Percentiles rank a stretch among this genome's conserved stretches.
These are phyloP conservation scores for Chromera velia DNA, from an alignment of 73 alveolate genomes.

Conservation along the genomic window DNA sequence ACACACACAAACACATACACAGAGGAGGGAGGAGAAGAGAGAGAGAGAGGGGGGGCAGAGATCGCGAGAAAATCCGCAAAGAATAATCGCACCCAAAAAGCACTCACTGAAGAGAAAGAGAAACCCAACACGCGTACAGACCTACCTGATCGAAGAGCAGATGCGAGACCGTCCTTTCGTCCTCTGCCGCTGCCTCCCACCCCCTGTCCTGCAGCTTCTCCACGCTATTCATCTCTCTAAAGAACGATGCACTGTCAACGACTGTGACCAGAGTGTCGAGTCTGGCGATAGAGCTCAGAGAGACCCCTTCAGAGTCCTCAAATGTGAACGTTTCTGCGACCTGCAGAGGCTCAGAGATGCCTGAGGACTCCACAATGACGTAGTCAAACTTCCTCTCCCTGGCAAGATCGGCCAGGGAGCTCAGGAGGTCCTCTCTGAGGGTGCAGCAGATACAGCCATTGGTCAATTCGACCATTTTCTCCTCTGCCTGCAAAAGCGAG, in stretches of 20 bases:
- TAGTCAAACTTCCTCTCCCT: conserved; percentile 23
- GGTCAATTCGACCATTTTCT: background rate
- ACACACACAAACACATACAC: too few relatives aligned
- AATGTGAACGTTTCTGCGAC: conserved; percentile 25
- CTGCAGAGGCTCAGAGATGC: conserved; percentile 25
- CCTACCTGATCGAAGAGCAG: conserved; percentile 48
- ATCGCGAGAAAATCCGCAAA: background rate
- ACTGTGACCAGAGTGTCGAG: conserved; percentile 32
- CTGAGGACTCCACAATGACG: conserved; percentile 16
- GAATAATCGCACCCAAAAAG: background rate
- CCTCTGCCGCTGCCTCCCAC: conserved; percentile 30
- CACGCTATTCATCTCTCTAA: background rate
- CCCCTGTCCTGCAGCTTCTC: conserved; percentile 22
- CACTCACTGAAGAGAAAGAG: background rate
- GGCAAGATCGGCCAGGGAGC: conserved; percentile 44
- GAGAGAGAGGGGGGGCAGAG: too few relatives aligned
- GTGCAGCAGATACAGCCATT: conserved; percentile 67
- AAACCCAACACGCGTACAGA: too few relatives aligned
- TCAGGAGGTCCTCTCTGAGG: conserved; percentile 54
- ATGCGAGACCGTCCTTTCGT: conserved; percentile 39
- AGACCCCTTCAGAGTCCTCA: too few relatives aligned
- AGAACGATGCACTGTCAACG: conserved; percentile 12
- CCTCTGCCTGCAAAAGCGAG: background rate
- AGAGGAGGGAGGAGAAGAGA: too few relatives aligned
- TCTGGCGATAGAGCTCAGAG: too few relatives aligned